Evolutionary conservation across 176 grass and related monocot genomes (phyloP), one percentile per base, ranked within the genome.

Genomic region (Musa itinerans): DNA sequence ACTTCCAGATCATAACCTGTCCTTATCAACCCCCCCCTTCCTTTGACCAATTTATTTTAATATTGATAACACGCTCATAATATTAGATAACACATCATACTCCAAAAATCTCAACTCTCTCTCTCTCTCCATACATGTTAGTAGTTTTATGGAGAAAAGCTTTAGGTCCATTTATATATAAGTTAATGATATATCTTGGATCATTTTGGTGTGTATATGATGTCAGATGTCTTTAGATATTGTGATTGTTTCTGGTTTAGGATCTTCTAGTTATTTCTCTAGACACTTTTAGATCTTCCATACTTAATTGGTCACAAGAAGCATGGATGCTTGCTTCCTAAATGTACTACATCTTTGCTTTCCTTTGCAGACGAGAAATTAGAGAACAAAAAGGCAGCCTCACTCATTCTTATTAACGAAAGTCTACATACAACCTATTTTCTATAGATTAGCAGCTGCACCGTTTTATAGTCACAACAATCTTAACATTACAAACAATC

Each of bases 391-490:
- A 61, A 20, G 57, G 34, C 34, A 43, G 34, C 34, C 34, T 43
- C 34, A 43, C 34, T 0, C 34, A 5, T 43, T 43, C 34, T 43
- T 43, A 14, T 26, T 16, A 26, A 12, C n/a, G 16, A 49, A 29
- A 67, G 24, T 67, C 26, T 25, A 34, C 26, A 34, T 67, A 4
- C 64, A 67, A 11, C 26, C 3, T 67, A 4, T 67, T 67, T 5
- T 12, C 29, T 67, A 25, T 14, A 67, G 26, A 69, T 43, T 43
- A 43, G 34, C 34, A 43, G 34, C 34, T 67, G 52, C 34, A 81
- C 65, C 65, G 57, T 61, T 73, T 50, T 73, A 23, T 57, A 25
- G 62, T 75, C 48, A 2, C 50, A 81, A 23, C 55, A 21, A 56
- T 27, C 20, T 27, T 54, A 43, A 3, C 9, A 68, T 1, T 9